Percentiles rank a stretch among this genome's conserved stretches.
Conservation (phyloP, 2,329 filamentous ascomycete genomes). For the Botrytis pseudocinerea region DNA sequence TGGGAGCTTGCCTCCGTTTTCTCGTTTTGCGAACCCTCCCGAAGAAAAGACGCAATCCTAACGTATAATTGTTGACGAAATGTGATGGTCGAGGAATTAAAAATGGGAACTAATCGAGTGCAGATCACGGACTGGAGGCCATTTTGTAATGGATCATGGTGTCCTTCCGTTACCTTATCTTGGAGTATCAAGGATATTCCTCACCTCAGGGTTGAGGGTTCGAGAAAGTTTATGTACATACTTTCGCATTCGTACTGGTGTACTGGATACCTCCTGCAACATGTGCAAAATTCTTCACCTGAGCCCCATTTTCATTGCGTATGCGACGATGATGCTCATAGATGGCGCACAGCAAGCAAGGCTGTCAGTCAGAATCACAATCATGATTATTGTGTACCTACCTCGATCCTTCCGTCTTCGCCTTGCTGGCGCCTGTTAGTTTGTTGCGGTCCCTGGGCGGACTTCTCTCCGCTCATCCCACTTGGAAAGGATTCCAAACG, state of each 20-base stretch:
- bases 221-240: constrained; percentile 11
- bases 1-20: constrained; percentile 13
- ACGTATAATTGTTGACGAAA: constrained; percentile 16
- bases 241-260: constrained; percentile 12
- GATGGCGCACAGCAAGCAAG: constrained; percentile 11
- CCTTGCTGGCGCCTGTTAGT: constrained; percentile 15
- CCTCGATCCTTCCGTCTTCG: not conserved
- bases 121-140: constrained; percentile 20
- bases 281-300: constrained; percentile 18
- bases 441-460: constrained; percentile 1
- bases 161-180: constrained; percentile 19
- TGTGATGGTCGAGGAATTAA: constrained; percentile 3
- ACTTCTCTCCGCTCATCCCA: constrained; percentile 17
- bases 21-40: not conserved
- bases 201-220: constrained; percentile 19
- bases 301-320: constrained; percentile 21
- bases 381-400: not conserved
- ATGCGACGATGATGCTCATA: constrained; percentile 7
- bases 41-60: constrained; percentile 15
- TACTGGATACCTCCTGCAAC: constrained; percentile 16
- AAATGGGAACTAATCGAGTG: constrained; percentile 8
- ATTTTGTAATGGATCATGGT: constrained; percentile 16
- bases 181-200: constrained; percentile 23
- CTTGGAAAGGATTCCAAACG: constrained; percentile 6
- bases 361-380: constrained; percentile 1